Evolutionary conservation across 1,284 basidiomycete species (phyloP).

Genomic region (Veloboletus limbatus): DNA sequence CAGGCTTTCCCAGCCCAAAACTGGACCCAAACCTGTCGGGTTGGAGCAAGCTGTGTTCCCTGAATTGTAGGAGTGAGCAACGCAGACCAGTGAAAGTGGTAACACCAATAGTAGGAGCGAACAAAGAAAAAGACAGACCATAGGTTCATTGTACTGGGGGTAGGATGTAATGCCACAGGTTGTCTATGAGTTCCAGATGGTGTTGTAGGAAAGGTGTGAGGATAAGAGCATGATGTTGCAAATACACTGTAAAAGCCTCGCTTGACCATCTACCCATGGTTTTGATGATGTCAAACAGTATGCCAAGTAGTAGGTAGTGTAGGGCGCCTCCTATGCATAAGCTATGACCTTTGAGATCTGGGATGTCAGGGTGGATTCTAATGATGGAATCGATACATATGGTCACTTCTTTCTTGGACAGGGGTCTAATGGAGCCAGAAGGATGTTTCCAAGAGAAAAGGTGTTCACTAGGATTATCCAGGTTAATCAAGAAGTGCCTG

Average conservation of each 20-base stretch:
- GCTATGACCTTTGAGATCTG: conserved; percentile 4
- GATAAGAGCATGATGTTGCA: not conserved
- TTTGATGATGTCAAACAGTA: conserved; percentile 7
- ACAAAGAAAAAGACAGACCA: too few relatives aligned
- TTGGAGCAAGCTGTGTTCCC: too few relatives aligned
- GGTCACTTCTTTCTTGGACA: not conserved
- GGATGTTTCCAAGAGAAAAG: conserved; percentile 4
- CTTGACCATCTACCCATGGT: conserved; percentile 4
- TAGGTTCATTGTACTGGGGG: not conserved
- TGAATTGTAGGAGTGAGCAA: conserved; percentile 1
- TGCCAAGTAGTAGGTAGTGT: not conserved
- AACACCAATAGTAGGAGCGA: not conserved
- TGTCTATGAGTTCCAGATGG: not conserved
- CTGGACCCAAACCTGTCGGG: too few relatives aligned
- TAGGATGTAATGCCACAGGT: not conserved
- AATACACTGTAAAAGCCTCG: not conserved
- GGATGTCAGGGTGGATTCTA: not conserved
- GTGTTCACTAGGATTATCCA: not conserved
- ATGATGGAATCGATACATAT: not conserved
- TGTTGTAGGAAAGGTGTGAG: conserved; percentile 1
- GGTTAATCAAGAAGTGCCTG: not conserved
- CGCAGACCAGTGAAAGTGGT: not conserved
- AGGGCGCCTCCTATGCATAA: conserved; percentile 3
- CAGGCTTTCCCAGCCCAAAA: too few relatives aligned
- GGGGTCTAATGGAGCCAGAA: not conserved